Base-by-base conservation (phyloP, 2,329 filamentous ascomycete species). In the Neobulgaria alba region DNA sequence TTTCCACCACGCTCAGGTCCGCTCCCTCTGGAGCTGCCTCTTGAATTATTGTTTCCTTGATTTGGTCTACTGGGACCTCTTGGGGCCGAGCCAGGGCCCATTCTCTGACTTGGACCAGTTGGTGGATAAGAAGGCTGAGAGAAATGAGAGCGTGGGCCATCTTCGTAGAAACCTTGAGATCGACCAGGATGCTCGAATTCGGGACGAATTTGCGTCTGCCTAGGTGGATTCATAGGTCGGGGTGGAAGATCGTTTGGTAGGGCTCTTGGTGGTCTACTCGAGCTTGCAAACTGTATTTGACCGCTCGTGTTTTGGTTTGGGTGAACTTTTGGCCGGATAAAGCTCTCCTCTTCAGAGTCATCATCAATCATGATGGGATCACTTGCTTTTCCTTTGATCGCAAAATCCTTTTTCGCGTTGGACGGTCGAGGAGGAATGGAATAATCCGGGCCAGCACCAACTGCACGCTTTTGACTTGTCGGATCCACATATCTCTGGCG, bases 401-500 rank as follows among this genome's bases (percentile, higher is more conserved):
- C 56, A 37, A 57, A 57, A 10, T 45, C 43, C 17, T 47, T 47
- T 29, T 42, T 48, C 3, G 38, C 10, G 4, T 38, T 47, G 5
- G 41, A 18, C 7, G 23, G 23, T 15, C 21, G 20, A 5, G 23
- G 45, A 26, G 48, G 43, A 8, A 57, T 47, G 3, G 50, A 51
- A 35, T 54, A 57, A 39, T 58, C 53, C 21, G 47, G 40, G 23
- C 50, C 54, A 29, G 54, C 51, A 45, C 55, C 56, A 7, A 56
- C 20, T 19, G 54, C 51, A 32, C 50, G 48, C 17, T 43, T 18
- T n/a, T 41, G 30, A 40, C 67, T 71, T 7, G 61, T 50, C 4
- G 63, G 54, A 52, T 78, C 70, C 18, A 75, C 36, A 50, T 75
- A 79, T 26, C 61, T 61, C 38, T 66, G 58, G 12, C 65, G 61